phyloP scores from a whole-genome alignment of 2,329 filamentous ascomycete genomes.

The Decorospora gaudefroyi region DNA sequence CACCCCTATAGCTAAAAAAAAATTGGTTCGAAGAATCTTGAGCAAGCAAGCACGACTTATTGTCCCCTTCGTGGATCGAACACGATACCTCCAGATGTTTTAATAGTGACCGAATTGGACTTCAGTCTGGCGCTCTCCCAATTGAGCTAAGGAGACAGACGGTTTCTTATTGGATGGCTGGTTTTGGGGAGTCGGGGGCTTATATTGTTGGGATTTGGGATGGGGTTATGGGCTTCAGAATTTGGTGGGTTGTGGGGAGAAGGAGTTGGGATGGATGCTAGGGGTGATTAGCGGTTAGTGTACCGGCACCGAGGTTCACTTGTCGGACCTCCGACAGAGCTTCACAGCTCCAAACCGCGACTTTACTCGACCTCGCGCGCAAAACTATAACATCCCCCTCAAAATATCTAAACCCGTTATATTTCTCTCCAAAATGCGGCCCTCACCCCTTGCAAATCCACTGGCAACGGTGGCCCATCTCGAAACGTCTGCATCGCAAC shows the following conservation, averaged over 20 bases:
- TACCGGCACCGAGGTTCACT: slow-evolving; percentile 3
- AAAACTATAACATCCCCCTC: slow-evolving; percentile 1
- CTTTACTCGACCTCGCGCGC: slow-evolving; percentile 4
- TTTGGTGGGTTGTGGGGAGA: slow-evolving; percentile 1
- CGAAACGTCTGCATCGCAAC: slow-evolving; percentile 59
- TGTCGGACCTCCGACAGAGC: slow-evolving; percentile 4
- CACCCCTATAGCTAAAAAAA: slow-evolving; percentile 16
- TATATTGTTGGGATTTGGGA: too few relatives aligned
- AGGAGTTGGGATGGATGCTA: slow-evolving; percentile 5
- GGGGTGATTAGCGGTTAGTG: slow-evolving; percentile 7
- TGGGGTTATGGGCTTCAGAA: too few relatives aligned
- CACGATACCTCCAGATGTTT: slow-evolving; percentile 39
- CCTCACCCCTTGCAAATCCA: slow-evolving; percentile 64
- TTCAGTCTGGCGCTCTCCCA: slow-evolving; percentile 42
- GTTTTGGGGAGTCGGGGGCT: too few relatives aligned
- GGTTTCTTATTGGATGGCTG: slow-evolving; percentile 26
- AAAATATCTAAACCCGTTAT: neutral
- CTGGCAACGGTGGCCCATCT: slow-evolving; percentile 75
- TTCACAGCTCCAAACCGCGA: slow-evolving; percentile 13
- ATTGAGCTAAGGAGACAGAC: slow-evolving; percentile 40
- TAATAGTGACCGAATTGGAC: slow-evolving; percentile 35
- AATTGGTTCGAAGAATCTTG: slow-evolving; percentile 15
- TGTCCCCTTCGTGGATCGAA: slow-evolving; percentile 32
- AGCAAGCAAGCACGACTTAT: slow-evolving; percentile 18
- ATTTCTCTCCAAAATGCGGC: slow-evolving; percentile 29